Percentiles rank a stretch among this genome's conserved stretches.
Conservation (phyloP, 352 stramenopile genomes). For the Pythium dissimile region DNA sequence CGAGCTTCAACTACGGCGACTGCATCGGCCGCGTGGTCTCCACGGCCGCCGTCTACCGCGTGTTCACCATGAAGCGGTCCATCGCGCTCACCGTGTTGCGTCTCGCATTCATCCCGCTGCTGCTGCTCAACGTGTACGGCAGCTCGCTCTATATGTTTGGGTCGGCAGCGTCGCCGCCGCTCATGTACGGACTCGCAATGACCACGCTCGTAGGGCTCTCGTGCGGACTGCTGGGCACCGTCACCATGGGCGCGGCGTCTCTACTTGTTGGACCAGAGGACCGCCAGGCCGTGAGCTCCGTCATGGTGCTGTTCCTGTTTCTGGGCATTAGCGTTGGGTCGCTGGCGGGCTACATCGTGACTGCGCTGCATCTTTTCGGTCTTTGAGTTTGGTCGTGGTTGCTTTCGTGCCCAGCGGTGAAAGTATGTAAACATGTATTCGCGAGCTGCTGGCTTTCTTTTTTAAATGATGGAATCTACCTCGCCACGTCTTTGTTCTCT, state of each 20-base stretch:
- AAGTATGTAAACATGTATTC: not conserved
- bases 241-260: conserved; percentile 57
- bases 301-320: conserved; percentile 63
- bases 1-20: conserved; percentile 61
- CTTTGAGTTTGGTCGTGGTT: conserved; percentile 20
- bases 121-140: conserved; percentile 47
- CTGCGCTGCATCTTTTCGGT: conserved; percentile 41
- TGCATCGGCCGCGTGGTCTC: conserved; percentile 53
- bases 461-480: too few relatives aligned
- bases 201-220: conserved; percentile 49
- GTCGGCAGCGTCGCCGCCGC: conserved; percentile 5
- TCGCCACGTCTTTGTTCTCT: conserved; percentile 42
- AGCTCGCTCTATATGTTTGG: conserved; percentile 56
- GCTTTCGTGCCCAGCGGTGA: not conserved
- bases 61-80: conserved; percentile 49
- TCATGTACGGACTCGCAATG: conserved; percentile 41
- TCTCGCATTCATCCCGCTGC: conserved; percentile 50
- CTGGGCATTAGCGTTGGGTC: conserved; percentile 43
- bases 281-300: conserved; percentile 45
- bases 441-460: too few relatives aligned
- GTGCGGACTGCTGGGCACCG: conserved; percentile 53
- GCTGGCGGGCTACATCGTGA: conserved; percentile 49
- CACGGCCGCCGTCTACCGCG: conserved; percentile 43
- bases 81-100: conserved; percentile 39
- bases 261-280: conserved; percentile 50